Evolutionary conservation across 2,329 filamentous ascomycete species (phyloP), one percentile per base, ranked within the genome.

Genomic region (Aspergillus tamarii): DNA sequence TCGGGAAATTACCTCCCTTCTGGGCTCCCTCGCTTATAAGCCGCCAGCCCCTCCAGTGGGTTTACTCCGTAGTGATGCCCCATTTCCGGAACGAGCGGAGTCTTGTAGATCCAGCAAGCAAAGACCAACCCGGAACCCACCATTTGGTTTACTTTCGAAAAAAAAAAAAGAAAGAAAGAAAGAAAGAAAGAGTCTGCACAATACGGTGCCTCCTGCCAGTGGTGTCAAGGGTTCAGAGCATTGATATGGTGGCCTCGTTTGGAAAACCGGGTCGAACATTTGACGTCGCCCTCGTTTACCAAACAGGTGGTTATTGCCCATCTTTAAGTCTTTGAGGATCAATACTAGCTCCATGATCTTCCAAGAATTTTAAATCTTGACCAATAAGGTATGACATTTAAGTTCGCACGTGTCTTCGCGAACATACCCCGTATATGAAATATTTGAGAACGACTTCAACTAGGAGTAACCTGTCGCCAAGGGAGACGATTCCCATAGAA

Each of bases 21-120:
- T 55, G n/a, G 52, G 34, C 34, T 55, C 52, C 10, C 8, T 55
- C 34, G 16, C 16, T 32, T 39, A 26, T 14, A 21, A 41, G n/a
- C 19, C 34, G 26, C 45, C 23, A 45, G 39, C 28, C 23, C 32
- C 23, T 59, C 32, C 57, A 30, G 26, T 28, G 45, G 26, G 52
- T 55, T 21, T n/a, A 14, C 19, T 54, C 52, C 21, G 14, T 55
- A n/a, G 34, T 58, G 39, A 41, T 52, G 26, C 26, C 28, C 48
- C 19, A n/a, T 60, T 63, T 45, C 53, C 52, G 28, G 55, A 61
- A 59, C 41, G 28, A 62, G 61, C 57, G 61, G 60, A 65, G 43
- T 60, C 59, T 28, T 56, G 63, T 60, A 65, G 63, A 65, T 63
- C 63, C n/a, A 52, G 52, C 21, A 34, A 60, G 63, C 60, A 65